Evolutionary conservation across 805 yeast genomes (phyloP).

Genomic region (Kregervanrija delftensis): DNA sequence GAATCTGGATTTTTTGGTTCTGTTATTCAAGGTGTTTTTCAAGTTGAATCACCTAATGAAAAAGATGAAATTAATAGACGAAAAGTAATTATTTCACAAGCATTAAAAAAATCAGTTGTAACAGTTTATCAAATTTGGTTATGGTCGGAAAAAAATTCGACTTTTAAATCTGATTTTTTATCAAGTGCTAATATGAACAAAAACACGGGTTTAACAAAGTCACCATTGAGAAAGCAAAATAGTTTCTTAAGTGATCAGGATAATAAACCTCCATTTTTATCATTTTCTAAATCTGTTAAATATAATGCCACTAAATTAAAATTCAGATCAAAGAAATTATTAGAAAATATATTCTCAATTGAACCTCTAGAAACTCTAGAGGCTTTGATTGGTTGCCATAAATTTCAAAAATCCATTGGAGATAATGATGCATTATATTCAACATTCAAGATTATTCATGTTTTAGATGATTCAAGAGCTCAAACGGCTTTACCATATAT

Average conservation of each 20-base stretch:
- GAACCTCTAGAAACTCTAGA: constrained; percentile 75
- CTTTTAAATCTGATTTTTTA: constrained; percentile 9
- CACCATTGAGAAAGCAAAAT: too few relatives aligned
- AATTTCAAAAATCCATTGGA: constrained; percentile 16
- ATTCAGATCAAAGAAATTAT: constrained; percentile 56
- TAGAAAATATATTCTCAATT: constrained; percentile 56
- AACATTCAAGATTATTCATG: constrained; percentile 60
- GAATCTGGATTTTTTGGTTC: constrained; percentile 56
- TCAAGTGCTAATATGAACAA: too few relatives aligned
- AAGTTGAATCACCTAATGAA: constrained; percentile 55
- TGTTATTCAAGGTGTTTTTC: constrained; percentile 74
- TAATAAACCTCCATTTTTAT: constrained; percentile 16
- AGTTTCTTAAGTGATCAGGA: too few relatives aligned
- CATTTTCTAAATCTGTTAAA: constrained; percentile 29
- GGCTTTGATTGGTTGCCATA: constrained; percentile 38
- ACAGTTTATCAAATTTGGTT: constrained; percentile 63
- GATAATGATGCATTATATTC: constrained; percentile 19
- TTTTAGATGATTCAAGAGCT: constrained; percentile 79
- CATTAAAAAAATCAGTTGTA: constrained; percentile 54
- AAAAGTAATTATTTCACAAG: constrained; percentile 48
- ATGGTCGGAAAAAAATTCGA: constrained; percentile 46
- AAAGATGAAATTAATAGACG: constrained; percentile 46
- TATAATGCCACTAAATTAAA: constrained; percentile 56
- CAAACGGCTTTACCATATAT: constrained; percentile 65
- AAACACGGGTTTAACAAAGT: too few relatives aligned